Evolutionary conservation across 1,284 basidiomycete genomes (phyloP).

Genomic region (Cryptococcus wingfieldii): DNA sequence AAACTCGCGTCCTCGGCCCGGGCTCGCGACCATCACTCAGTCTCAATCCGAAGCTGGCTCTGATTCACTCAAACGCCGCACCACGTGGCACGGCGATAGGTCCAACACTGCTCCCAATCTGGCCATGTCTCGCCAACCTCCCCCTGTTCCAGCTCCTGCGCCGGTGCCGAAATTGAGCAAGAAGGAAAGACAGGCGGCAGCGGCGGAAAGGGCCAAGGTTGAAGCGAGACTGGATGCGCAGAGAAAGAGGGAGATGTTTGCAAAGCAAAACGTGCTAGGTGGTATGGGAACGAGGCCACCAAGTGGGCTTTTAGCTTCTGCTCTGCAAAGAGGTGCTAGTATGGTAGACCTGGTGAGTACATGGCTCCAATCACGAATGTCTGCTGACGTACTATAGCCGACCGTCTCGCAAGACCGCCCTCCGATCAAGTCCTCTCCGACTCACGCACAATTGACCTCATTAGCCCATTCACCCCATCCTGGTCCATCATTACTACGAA

Average conservation of each 20-base stretch:
- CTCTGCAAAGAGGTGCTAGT: slow-evolving; percentile 40
- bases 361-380: background rate
- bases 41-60: slow-evolving; percentile 4
- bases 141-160: slow-evolving; percentile 31
- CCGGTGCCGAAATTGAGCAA: slow-evolving; percentile 32
- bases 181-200: slow-evolving; percentile 28
- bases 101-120: background rate
- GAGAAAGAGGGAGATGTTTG: slow-evolving; percentile 45
- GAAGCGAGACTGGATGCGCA: slow-evolving; percentile 41
- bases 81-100: slow-evolving; percentile 2
- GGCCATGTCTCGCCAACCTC: slow-evolving; percentile 4
- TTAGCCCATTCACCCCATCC: slow-evolving; percentile 24
- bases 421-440: slow-evolving; percentile 29
- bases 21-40: slow-evolving; percentile 1
- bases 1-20: slow-evolving; percentile 5
- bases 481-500: slow-evolving; percentile 29
- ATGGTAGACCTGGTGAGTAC: slow-evolving; percentile 40
- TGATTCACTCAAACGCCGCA: slow-evolving; percentile 4
- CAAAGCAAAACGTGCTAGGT: slow-evolving; percentile 41
- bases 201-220: slow-evolving; percentile 31
- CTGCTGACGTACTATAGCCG: slow-evolving; percentile 2
- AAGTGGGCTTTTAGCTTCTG: slow-evolving; percentile 34
- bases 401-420: slow-evolving; percentile 1
- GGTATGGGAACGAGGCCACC: background rate
- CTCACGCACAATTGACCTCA: slow-evolving; percentile 27